Evolutionary conservation across 2,329 filamentous ascomycete genomes (phyloP).

Genomic region (Aspergillus niger): DNA sequence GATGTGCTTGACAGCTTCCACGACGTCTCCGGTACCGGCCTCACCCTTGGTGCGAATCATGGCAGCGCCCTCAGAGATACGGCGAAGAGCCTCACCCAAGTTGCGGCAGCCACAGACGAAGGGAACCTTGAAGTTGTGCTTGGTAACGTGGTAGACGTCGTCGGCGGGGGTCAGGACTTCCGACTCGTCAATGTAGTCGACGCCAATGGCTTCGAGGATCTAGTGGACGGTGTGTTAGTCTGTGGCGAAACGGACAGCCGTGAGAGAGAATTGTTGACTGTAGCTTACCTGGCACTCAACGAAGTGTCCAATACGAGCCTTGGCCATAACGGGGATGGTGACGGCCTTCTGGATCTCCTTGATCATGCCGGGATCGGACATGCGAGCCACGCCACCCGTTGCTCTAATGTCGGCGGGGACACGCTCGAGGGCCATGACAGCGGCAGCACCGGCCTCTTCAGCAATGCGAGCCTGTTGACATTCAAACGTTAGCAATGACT

Average conservation of each 20-base stretch:
- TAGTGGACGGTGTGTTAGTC: slow-evolving; percentile 36
- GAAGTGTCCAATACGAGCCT: slow-evolving; percentile 95
- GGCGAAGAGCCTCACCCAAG: slow-evolving; percentile 86
- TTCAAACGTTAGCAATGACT: not conserved
- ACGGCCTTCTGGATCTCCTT: slow-evolving; percentile 92
- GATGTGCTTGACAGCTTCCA: slow-evolving; percentile 96
- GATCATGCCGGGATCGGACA: slow-evolving; percentile 95
- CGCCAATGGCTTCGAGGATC: slow-evolving; percentile 91
- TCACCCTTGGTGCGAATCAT: slow-evolving; percentile 99
- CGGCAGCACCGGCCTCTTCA: slow-evolving; percentile 91
- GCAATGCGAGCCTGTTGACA: slow-evolving; percentile 77
- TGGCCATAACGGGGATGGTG: slow-evolving; percentile 98
- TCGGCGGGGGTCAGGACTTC: slow-evolving; percentile 97
- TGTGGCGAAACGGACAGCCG: not conserved
- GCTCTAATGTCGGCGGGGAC: slow-evolving; percentile 94
- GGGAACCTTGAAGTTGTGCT: slow-evolving; percentile 76
- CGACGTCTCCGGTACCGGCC: slow-evolving; percentile 93
- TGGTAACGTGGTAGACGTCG: slow-evolving; percentile 86
- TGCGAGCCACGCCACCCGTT: slow-evolving; percentile 90
- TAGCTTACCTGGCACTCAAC: slow-evolving; percentile 80
- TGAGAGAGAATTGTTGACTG: not conserved
- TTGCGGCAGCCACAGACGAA: slow-evolving; percentile 97
- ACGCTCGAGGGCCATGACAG: slow-evolving; percentile 98
- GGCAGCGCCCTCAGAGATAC: slow-evolving; percentile 89
- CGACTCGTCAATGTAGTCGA: slow-evolving; percentile 98